Conservation (phyloP, 2,329 filamentous ascomycete species). For the Whalleya microplaca region DNA sequence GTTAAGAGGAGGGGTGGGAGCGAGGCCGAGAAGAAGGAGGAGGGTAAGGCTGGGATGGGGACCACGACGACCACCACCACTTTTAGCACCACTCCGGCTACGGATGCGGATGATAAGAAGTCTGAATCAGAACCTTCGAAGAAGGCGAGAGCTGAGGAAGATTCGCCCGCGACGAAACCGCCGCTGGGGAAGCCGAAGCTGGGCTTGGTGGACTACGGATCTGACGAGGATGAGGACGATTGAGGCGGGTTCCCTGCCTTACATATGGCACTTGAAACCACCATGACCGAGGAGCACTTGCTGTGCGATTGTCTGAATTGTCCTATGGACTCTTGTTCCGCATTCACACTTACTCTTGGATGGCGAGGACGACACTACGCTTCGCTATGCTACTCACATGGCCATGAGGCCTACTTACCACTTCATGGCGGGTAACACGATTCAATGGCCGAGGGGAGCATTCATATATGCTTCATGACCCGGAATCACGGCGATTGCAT, state of each 20-base stretch:
- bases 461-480: no score
- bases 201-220: conserved; percentile 60
- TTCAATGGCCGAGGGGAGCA: no score
- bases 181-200: conserved; percentile 35
- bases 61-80: neutral
- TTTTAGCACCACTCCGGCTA: no score
- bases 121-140: conserved; percentile 1
- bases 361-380: no score
- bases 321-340: no score
- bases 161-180: conserved; percentile 2
- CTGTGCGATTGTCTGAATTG: neutral
- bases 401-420: no score
- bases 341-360: no score
- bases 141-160: neutral
- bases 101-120: no score
- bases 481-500: no score
- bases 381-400: no score
- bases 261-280: neutral
- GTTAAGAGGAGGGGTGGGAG: conserved; percentile 43
- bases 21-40: conserved; percentile 24
- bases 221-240: conserved; percentile 52
- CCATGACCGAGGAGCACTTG: neutral
- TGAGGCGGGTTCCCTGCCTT: neutral
- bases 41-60: conserved; percentile 16
- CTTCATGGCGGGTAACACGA: no score